Conservation (phyloP, 768 basidiomycete species). For the Neoboletus magnificus region DNA sequence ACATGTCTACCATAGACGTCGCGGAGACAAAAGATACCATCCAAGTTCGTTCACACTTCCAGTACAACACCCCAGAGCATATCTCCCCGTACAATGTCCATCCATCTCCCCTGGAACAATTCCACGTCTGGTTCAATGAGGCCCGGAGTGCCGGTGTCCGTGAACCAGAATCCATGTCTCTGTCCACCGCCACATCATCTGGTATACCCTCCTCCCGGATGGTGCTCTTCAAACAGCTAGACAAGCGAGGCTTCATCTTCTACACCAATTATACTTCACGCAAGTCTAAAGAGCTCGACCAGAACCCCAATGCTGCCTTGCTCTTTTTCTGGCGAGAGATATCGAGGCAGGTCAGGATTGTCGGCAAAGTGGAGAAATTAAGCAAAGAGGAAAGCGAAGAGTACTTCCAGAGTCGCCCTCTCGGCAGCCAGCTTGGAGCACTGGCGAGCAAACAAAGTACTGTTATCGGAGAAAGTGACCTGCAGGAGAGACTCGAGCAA, state of each 20-base stretch:
- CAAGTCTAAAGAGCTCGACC: conserved; percentile 77
- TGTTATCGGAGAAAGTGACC: conserved; percentile 68
- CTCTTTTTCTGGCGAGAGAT: conserved; percentile 93
- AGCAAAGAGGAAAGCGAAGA: conserved; percentile 65
- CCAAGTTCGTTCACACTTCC: conserved; percentile 68
- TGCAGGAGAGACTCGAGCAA: conserved; percentile 58
- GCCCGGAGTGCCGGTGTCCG: conserved; percentile 54
- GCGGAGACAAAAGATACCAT: conserved; percentile 51
- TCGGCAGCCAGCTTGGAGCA: conserved; percentile 84
- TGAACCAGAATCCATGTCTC: conserved; percentile 89
- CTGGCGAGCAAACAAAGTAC: conserved; percentile 91
- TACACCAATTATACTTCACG: conserved; percentile 96
- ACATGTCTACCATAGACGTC: conserved; percentile 31
- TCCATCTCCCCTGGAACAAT: conserved; percentile 77
- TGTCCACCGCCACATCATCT: conserved; percentile 65
- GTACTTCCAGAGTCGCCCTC: conserved; percentile 80
- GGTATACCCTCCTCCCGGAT: conserved; percentile 86
- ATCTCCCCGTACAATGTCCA: conserved; percentile 60
- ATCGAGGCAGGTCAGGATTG: conserved; percentile 73
- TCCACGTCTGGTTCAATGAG: conserved; percentile 81
- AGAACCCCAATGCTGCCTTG: conserved; percentile 77
- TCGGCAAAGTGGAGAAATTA: conserved; percentile 83
- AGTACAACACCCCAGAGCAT: conserved; percentile 68
- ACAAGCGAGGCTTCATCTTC: conserved; percentile 88
- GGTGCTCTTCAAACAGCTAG: conserved; percentile 90